These are phyloP conservation scores for Lyophyllum semitale DNA, from an alignment of 768 basidiomycete species.

Conservation along the genomic window DNA sequence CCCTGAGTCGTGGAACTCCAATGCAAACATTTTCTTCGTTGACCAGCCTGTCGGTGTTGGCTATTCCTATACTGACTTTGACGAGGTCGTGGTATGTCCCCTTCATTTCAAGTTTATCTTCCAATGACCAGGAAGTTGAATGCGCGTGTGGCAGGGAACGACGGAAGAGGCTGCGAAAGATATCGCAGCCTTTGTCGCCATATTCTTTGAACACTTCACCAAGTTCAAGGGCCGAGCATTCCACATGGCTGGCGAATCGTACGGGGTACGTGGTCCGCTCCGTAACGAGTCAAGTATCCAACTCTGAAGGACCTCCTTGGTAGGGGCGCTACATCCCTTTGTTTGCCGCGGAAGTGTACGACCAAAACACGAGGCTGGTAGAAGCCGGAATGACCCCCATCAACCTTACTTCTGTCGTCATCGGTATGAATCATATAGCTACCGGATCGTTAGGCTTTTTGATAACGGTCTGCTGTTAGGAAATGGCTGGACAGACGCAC, in stretches of 20 bases:
- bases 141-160: constrained; percentile 40
- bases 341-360: constrained; percentile 77
- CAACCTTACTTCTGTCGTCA: constrained; percentile 73
- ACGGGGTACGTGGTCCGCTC: constrained; percentile 50
- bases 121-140: neutral
- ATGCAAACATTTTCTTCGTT: constrained; percentile 64
- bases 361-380: constrained; percentile 61
- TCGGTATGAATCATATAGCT: constrained; percentile 43
- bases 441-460: neutral
- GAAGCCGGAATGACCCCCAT: constrained; percentile 56
- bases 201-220: constrained; percentile 76
- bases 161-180: constrained; percentile 71
- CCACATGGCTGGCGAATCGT: constrained; percentile 76
- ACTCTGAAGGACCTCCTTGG: no score
- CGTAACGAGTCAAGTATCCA: neutral
- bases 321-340: constrained; percentile 75
- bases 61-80: constrained; percentile 66
- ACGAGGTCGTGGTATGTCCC: constrained; percentile 53
- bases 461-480: constrained; percentile 30
- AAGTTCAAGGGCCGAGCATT: constrained; percentile 69
- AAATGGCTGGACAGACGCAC: constrained; percentile 64
- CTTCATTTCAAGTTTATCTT: neutral
- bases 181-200: constrained; percentile 67
- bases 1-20: constrained; percentile 66
- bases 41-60: constrained; percentile 66